Base-by-base conservation (phyloP, 73 alveolate genomes). In the Paramecium bursaria region DNA sequence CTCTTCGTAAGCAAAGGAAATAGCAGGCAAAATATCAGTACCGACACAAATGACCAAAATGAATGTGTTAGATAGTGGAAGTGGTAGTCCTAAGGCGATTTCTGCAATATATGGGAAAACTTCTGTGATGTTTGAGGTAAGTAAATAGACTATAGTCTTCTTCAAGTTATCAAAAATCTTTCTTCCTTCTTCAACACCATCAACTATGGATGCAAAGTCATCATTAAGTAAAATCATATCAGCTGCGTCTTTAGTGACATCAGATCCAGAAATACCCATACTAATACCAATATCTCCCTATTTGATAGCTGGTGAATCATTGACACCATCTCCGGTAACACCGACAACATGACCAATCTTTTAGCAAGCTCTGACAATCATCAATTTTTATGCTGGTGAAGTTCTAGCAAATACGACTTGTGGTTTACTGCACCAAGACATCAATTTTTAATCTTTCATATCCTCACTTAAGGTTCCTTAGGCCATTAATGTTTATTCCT, bases 161-260 rank as follows among this genome's bases (percentile, higher is more conserved):
- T 93, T 93, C 29, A 96, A 86, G 53, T 95, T 96, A 49, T 95
- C 98, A 73, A 94, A 97, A 79, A 97, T 94, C 51, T 91, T 91
- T 77, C 99, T 94, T 25, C 99, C 99, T 92, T 97, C 97, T 73
- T 94, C 97, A 19, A 98, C 98, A 14, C 99, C 99, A 60, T 87
- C 90, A 35, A 96, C 97, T 3, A 97, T 97, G 29, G 99, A 92
- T 47, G 98, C 94, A 86, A 97, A 97, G 87, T 97, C 96, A 90
- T 97, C 99, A 85, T 95, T 98, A 49, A 96, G 88, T 26, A 97
- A 91, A 55, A 94, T 51, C 96, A 98, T 95, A 87, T 97, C 99
- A 13, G 99, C 99, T 10, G 99, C 99, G 87, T 96, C 99, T 90
- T 97, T 97, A n/a, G 99, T 99, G 17, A 97, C 99, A 92, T 98